Base-by-base conservation (phyloP, 140 eudicot genomes). In the Ambrosia hybrid region DNA sequence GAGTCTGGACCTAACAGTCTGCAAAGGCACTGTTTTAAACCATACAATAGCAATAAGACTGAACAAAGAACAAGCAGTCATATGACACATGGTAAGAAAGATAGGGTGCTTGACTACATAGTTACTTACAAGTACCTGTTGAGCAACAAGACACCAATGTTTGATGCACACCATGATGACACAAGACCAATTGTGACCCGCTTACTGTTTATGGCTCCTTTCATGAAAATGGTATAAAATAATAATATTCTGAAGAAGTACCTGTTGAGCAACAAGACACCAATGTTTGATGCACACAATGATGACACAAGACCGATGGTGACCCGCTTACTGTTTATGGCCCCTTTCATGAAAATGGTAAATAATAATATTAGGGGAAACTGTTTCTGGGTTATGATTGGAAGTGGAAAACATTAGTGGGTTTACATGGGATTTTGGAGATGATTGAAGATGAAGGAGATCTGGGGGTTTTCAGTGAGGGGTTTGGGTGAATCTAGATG, bases 251-350 rank as follows among this genome's bases (percentile, higher is more conserved):
- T 80, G 9, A 92, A 55, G 72, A 92, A 70, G 79, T 89, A 92
- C 79, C 89, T 92, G 95, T 92, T 92, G 57, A 92, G 83, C 6
- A 92, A 39, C 3, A 92, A 70, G 1, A 92, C 98, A 1, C 98
- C 98, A 72, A 92, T 92, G 91, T 92, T 92, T 55, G 98, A 87
- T 33, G 92, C 85, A 80, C 89, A 92, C 98, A 96, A 92, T 46
- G 91, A 70, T 33, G 88, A 67, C 1, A 92, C 93, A 53, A 92
- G 79, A 16, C 95, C 91, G 73, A 89, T 68, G 62, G 96, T 92
- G 68, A 85, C 87, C 78, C 95, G 80, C 52, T 84, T 86, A 73
- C 86, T 58, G 68, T 81, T 51, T 60, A 82, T 73, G 76, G 73
- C 36, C 57, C 58, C 78, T 60, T 84, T 84, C 88, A 84, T 84